Base-by-base conservation (phyloP, 345 rosid genomes). In the Salix koriyanagi region DNA sequence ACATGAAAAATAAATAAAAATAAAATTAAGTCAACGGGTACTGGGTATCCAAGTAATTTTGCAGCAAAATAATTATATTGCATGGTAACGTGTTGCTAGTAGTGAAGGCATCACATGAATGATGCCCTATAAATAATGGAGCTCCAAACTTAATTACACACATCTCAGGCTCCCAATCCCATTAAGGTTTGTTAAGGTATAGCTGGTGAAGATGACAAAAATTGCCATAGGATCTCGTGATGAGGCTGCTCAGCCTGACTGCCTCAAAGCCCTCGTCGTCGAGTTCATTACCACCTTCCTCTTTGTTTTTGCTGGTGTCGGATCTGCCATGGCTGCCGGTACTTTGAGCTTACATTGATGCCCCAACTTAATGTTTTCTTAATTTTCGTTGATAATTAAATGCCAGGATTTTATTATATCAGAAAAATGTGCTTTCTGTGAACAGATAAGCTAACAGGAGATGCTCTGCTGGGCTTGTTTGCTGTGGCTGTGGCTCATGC, bases 201-300 rank as follows among this genome's bases (percentile, higher is more conserved):
- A 13, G 39, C 2, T 9, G 13, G 71, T 19, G 52, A 34, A 37
- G 60, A 94, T 92, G 97, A 87, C 82, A 74, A 90, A 90, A 75
- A 91, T 94, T 37, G 89, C 95, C 2, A 39, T 91, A 36, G 95
- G 98, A 75, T 79, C 76, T 70, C 79, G 84, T 70, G 77, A 70
- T 16, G 97, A 92, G 84, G 92, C 82, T 26, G 75, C 85, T 42
- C 82, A 91, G 80, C 90, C 93, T 0, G 97, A 88, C 77, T 88
- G 90, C 85, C 84, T 94, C 81, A 91, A 81, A 78, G 98, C 97
- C 78, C 90, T 94, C 34, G 75, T 88, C 12, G 89, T 92, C 19
- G 97, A 94, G 84, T 92, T 92, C 81, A 78, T 94, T 68, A 88
- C 91, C 81, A 94, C 98, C 66, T 94, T 92, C 83, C 82, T 92